Evolutionary conservation across 331 rosid genomes (phyloP).

Genomic region (Spiraea crenata): DNA sequence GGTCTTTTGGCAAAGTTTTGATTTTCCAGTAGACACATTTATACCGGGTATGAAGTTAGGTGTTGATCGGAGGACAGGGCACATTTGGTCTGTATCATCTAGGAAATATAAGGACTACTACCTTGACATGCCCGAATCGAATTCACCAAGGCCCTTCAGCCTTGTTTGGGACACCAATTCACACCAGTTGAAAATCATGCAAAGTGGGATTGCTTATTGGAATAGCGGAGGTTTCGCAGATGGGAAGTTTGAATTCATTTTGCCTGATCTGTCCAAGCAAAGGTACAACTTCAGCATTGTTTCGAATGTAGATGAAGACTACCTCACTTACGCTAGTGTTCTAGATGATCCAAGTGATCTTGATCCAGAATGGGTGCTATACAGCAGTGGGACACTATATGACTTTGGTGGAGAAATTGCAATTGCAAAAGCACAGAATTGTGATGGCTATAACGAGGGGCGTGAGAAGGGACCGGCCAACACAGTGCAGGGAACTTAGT

Average conservation of each 20-base stretch:
- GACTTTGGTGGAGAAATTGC: neutral
- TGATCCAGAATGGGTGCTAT: neutral
- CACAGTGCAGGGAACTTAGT: neutral
- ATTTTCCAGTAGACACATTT: conserved; percentile 9
- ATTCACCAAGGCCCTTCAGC: neutral
- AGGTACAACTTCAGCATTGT: conserved; percentile 12
- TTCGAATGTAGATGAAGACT: conserved; percentile 7
- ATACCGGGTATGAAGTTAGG: conserved; percentile 17
- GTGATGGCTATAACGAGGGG: conserved; percentile 2
- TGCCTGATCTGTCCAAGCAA: neutral
- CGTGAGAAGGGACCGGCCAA: neutral
- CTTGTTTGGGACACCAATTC: conserved; percentile 11
- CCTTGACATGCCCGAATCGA: no score
- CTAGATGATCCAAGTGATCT: neutral
- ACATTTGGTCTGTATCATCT: neutral
- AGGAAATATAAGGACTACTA: neutral
- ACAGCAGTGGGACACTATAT: neutral
- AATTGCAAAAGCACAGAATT: neutral
- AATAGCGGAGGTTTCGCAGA: neutral
- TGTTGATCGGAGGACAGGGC: conserved; percentile 1
- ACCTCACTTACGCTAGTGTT: neutral
- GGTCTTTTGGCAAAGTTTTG: conserved; percentile 17
- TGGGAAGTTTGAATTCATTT: neutral
- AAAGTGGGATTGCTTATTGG: conserved; percentile 10
- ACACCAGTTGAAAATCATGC: neutral